Percentiles rank a stretch among this genome's conserved stretches.
Conservation (phyloP, 2,329 filamentous ascomycete genomes). For the Westerdykella aurantiaca region DNA sequence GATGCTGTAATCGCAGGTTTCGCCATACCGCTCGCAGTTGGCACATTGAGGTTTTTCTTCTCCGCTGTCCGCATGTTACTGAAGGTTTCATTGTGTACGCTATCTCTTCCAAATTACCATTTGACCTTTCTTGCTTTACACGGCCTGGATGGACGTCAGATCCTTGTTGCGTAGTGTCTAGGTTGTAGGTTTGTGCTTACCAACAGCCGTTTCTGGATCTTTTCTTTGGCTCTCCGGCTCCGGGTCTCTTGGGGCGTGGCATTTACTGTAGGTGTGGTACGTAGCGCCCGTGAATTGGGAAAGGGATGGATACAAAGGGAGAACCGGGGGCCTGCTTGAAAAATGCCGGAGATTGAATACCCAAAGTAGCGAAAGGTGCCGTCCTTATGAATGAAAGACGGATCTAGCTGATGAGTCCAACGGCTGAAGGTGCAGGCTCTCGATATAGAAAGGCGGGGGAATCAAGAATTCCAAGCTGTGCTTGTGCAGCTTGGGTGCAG, state of each 20-base stretch:
- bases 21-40: conserved; percentile 67
- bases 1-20: conserved; percentile 75
- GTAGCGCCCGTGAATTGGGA: not conserved
- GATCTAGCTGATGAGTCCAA: not conserved
- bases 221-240: conserved; percentile 59
- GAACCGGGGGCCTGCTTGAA: conserved; percentile 1
- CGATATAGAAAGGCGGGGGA: conserved; percentile 10
- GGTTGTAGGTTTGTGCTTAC: conserved; percentile 36
- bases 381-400: not conserved
- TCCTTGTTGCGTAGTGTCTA: not conserved
- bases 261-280: conserved; percentile 34
- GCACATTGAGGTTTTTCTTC: conserved; percentile 68
- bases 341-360: not conserved
- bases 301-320: not conserved
- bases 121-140: conserved; percentile 77
- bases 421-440: conserved; percentile 2
- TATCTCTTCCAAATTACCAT: conserved; percentile 46
- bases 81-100: not conserved
- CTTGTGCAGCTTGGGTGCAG: conserved; percentile 5
- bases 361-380: not conserved
- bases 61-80: conserved; percentile 44
- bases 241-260: conserved; percentile 61
- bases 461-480: conserved; percentile 4
- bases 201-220: conserved; percentile 65
- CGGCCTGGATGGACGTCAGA: conserved; percentile 49